phyloP scores from a whole-genome alignment of 2,329 filamentous ascomycete genomes.

The Fulvia fulva region DNA sequence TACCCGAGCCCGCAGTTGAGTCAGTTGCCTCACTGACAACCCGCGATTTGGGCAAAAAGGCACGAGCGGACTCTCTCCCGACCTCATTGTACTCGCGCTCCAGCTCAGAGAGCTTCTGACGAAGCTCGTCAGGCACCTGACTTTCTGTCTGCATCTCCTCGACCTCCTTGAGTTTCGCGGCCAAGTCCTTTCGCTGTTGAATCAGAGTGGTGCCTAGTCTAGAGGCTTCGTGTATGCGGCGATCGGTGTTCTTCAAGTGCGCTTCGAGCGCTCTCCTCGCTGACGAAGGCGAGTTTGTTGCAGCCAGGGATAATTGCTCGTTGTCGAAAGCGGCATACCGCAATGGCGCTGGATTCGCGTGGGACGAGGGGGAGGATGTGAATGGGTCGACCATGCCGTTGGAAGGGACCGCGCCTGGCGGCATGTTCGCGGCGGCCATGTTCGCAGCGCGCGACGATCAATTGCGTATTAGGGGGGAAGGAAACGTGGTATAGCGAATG shows the following conservation, averaged over 20 bases:
- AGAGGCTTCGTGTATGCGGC: constrained; percentile 84
- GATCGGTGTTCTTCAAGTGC: constrained; percentile 87
- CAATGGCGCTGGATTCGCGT: constrained; percentile 43
- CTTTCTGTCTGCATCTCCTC: constrained; percentile 62
- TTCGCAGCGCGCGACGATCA: constrained; percentile 9
- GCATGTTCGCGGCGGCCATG: constrained; percentile 43
- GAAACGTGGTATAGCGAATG: constrained; percentile 6
- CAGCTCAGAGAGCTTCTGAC: constrained; percentile 75
- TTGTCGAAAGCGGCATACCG: constrained; percentile 81
- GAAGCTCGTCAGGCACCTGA: constrained; percentile 78
- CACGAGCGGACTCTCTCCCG: constrained; percentile 80
- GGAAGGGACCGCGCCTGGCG: constrained; percentile 39
- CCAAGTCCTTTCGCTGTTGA: constrained; percentile 78
- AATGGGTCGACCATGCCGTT: constrained; percentile 44
- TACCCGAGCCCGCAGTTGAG: constrained; percentile 32
- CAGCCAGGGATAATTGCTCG: constrained; percentile 68
- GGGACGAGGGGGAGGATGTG: constrained; percentile 32
- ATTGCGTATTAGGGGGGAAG: constrained; percentile 6
- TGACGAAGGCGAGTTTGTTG: constrained; percentile 75
- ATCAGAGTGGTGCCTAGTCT: constrained; percentile 83
- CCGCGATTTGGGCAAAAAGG: constrained; percentile 72
- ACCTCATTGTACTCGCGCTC: constrained; percentile 96
- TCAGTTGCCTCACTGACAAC: constrained; percentile 23
- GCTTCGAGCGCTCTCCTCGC: constrained; percentile 85
- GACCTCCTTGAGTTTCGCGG: constrained; percentile 77